Percentiles rank a stretch among this genome's conserved stretches.
phyloP scores from a whole-genome alignment of 2,329 filamentous ascomycete genomes.

The Cordyceps javanica region DNA sequence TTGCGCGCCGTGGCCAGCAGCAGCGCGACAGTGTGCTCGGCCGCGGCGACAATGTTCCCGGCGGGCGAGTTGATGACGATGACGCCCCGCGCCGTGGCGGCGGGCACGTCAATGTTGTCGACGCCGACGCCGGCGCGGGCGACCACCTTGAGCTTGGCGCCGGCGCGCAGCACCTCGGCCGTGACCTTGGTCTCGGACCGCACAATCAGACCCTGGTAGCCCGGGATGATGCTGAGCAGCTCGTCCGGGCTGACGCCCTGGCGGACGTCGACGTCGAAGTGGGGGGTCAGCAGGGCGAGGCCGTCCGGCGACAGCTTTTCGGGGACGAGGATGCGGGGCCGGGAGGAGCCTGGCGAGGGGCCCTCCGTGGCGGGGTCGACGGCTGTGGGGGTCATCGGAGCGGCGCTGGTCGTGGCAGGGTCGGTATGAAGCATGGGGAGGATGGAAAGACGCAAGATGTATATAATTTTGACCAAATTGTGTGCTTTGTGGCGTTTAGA shows the following conservation, averaged over 20 bases:
- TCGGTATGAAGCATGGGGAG: not conserved
- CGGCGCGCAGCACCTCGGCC: conserved; percentile 57
- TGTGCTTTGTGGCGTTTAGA: too few species aligned
- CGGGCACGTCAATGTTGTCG: conserved; percentile 72
- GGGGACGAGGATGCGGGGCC: conserved; percentile 59
- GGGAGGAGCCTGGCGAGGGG: conserved; percentile 15
- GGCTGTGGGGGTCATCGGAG: conserved; percentile 19
- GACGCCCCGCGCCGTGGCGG: conserved; percentile 66
- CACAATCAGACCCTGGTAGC: conserved; percentile 72
- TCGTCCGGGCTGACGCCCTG: conserved; percentile 57
- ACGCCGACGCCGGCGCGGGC: conserved; percentile 76
- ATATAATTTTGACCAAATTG: not conserved
- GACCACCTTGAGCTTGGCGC: conserved; percentile 67
- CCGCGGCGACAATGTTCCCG: conserved; percentile 75
- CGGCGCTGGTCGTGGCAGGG: not conserved
- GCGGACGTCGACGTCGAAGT: conserved; percentile 64
- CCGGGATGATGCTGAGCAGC: conserved; percentile 58
- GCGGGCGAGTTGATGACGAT: conserved; percentile 75
- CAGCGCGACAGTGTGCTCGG: conserved; percentile 70
- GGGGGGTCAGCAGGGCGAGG: conserved; percentile 58
- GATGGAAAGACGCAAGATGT: not conserved
- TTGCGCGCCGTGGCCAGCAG: conserved; percentile 70
- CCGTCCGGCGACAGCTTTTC: conserved; percentile 79
- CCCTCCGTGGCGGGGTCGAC: not conserved
- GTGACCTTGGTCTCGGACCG: conserved; percentile 80